These are phyloP conservation scores for Articulospora tetracladia DNA, from an alignment of 495 filamentous ascomycete genomes.

Conservation along the genomic window DNA sequence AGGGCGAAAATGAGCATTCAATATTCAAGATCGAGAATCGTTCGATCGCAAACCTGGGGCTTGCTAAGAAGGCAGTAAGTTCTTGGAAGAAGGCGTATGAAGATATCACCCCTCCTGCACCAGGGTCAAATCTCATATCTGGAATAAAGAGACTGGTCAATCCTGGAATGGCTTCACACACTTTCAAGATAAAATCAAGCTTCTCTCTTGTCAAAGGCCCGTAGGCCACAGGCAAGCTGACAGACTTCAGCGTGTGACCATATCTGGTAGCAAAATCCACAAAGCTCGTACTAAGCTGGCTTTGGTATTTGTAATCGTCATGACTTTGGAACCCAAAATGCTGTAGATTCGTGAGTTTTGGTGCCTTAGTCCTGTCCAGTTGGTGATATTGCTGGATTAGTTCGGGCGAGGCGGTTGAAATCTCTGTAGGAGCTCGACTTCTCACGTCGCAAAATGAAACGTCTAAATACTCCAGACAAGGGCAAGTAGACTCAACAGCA, in stretches of 20 bases:
- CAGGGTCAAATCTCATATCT: neutral
- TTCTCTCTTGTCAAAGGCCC: neutral
- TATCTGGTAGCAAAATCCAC: conserved; percentile 3
- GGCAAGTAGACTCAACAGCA: conserved; percentile 15
- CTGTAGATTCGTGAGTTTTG: conserved; percentile 2
- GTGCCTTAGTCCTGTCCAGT: neutral
- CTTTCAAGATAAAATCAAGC: conserved; percentile 3
- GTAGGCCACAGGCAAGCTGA: neutral
- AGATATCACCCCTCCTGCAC: neutral
- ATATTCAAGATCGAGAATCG: conserved; percentile 4
- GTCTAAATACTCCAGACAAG: conserved; percentile 8
- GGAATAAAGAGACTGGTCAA: conserved; percentile 5
- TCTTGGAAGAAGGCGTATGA: conserved; percentile 3
- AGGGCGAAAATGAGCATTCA: neutral
- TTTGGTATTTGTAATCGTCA: neutral
- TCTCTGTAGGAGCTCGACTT: neutral
- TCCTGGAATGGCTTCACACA: neutral
- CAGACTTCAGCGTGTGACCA: conserved; percentile 1
- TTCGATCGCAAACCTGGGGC: conserved; percentile 4
- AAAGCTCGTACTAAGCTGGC: neutral
- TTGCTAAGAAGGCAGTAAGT: conserved; percentile 4
- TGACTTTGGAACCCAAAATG: conserved; percentile 7
- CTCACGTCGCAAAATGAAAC: neutral
- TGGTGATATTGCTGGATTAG: neutral
- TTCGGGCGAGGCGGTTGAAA: neutral